Base-by-base conservation (phyloP, 1,139 yeast genomes). In the Candida sp. region DNA sequence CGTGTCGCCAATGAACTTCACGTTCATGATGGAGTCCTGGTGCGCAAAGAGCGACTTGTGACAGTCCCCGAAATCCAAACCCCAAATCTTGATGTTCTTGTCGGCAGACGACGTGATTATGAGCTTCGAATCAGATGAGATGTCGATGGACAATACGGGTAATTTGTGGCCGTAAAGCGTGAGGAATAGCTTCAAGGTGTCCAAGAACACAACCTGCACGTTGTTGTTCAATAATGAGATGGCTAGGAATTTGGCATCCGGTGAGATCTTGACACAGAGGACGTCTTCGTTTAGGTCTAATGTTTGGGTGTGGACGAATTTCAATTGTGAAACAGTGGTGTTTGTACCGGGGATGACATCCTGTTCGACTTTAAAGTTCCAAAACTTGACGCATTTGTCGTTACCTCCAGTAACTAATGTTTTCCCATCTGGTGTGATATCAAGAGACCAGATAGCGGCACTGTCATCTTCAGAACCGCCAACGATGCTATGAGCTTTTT, bases 41-140 rank as follows among this genome's bases (percentile, higher is more conserved):
- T 94, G 99, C 1, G 96, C 99, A 68, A 96, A 94, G 33, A 94
- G 84, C 3, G 98, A 93, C 67, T 88, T 88, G 70, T 94, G 99
- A 75, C 99, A 94, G 70, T 94, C 99, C 69, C 99, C 99, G 68
- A 94, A 94, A 68, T 94, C 99, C 54, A 96, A 75, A 46, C 99
- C 99, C 99, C 99, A 94, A 52, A 94, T 88, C 69, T 96, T 92
- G 65, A 94, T 90, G 69, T 94, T 94, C 69, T 94, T 94, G 71
- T 94, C 99, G 0, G 99, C 99, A 1, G 98, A 91, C 5, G 97
- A 90, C 0, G 98, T 90, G 49, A 93, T 86, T 50, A 94, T 80
- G 60, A 94, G 70, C 67, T 94, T 94, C 39, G 94, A 86, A 67
- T 94, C 99, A 58, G 72, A 77, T 1, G 98, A 89, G 40, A 94